Base-by-base conservation (phyloP, 805 yeast genomes). In the Grigorovia yakushimaensis region DNA sequence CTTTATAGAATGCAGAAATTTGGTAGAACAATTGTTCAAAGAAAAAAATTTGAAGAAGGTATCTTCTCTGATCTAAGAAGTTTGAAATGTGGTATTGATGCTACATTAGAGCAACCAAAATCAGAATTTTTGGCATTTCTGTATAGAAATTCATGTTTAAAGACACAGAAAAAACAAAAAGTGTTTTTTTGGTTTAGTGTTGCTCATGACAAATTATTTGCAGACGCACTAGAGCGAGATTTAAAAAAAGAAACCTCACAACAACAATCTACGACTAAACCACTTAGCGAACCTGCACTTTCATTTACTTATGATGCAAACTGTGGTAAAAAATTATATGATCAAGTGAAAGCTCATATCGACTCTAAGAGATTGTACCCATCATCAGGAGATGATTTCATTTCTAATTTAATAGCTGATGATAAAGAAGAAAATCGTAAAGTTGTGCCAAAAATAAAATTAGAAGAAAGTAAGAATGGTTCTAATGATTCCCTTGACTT, bases 181-280 rank as follows among this genome's bases (percentile, higher is more conserved):
- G 98, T 91, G 40, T 91, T 93, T 61, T 88, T 84, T 64, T 93
- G 98, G 98, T 88, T 86, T 63, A 84, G 88, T 60, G 97, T 93
- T 7, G 91, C 93, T 23, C 98, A 93, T 65, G 96, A 91, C 61
- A 81, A 84, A 60, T 70, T 91, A 41, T 91, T 93, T 76, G 80
- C 88, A 3, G 98, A 93, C 65, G 97, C 97, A 0, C 68, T 93
- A 41, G 97, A 89, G 62, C 73, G 98, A 56, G 98, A 93, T 62
- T 67, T 89, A 60, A 89, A 87, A 66, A 81, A 84, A 55, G 96
- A 89, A 61, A 64, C 70, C 46, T 56, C 72, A 20, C 70, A 71
- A 43, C 87, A 81, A 40, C 69, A 69, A 7, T 76, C 93, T 1
- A 83, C 96, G 0, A 87, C 97, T 0, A 72, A 70, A 19, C 79